Conservation (phyloP, 345 rosid species). For the Eutrema yunnanense region DNA sequence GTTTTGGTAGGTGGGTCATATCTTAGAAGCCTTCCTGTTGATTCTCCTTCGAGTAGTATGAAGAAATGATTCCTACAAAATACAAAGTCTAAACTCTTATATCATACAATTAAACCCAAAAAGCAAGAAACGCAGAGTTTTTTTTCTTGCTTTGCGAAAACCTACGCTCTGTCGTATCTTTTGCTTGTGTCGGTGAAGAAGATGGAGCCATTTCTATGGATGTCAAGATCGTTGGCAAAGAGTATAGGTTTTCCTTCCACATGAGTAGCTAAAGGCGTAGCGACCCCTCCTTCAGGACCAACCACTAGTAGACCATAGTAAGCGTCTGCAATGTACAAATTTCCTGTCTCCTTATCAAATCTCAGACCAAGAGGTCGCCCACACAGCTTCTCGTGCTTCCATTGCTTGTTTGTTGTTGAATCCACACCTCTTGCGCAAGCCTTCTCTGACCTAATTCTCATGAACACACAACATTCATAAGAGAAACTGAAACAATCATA, state of each 20-base stretch:
- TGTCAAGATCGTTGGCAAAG: slow-evolving; percentile 91
- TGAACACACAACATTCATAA: slow-evolving; percentile 4
- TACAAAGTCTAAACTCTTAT: background rate
- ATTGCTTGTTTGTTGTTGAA: slow-evolving; percentile 83
- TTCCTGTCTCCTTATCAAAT: slow-evolving; percentile 55
- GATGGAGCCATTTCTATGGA: slow-evolving; percentile 80
- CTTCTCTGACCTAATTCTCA: slow-evolving; percentile 62
- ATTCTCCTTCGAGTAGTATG: slow-evolving; percentile 86
- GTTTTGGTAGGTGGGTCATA: slow-evolving; percentile 76
- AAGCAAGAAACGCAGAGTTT: background rate
- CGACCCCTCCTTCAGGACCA: slow-evolving; percentile 83
- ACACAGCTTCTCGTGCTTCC: slow-evolving; percentile 82
- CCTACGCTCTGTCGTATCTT: slow-evolving; percentile 88
- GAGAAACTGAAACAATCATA: background rate
- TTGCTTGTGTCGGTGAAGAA: slow-evolving; percentile 93
- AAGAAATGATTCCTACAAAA: slow-evolving; percentile 75
- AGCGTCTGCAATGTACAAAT: slow-evolving; percentile 87
- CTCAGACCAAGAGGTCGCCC: slow-evolving; percentile 89
- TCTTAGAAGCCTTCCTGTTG: slow-evolving; percentile 87
- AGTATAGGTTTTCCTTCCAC: slow-evolving; percentile 59
- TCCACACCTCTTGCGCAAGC: slow-evolving; percentile 67
- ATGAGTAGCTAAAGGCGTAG: slow-evolving; percentile 71
- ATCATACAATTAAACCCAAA: background rate
- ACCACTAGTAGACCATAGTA: slow-evolving; percentile 78
- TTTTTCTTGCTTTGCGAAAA: background rate